These are phyloP conservation scores for Pseudogymnoascus verrucosus DNA, from an alignment of 2,329 filamentous ascomycete species.

Conservation along the genomic window DNA sequence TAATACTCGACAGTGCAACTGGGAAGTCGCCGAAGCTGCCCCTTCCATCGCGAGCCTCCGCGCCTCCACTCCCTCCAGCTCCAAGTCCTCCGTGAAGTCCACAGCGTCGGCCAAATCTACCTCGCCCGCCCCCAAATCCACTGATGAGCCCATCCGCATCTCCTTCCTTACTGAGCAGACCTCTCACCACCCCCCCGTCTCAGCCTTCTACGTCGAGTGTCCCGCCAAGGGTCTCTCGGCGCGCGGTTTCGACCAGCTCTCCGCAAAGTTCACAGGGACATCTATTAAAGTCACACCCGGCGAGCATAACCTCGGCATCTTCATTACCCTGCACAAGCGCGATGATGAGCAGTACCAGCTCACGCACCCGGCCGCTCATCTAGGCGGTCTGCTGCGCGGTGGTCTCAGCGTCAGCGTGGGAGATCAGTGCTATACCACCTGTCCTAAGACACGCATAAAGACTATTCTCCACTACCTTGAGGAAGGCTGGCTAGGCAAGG, in stretches of 20 bases:
- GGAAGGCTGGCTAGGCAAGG: conserved; percentile 86
- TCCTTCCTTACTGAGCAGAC: conserved; percentile 97
- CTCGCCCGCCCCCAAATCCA: conserved; percentile 30
- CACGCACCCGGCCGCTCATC: conserved; percentile 86
- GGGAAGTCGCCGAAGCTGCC: conserved; percentile 78
- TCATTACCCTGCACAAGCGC: conserved; percentile 73
- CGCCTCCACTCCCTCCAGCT: conserved; percentile 17
- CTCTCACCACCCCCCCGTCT: conserved; percentile 94
- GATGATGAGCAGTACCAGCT: conserved; percentile 89
- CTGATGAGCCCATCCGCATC: conserved; percentile 56
- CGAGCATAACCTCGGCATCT: conserved; percentile 91
- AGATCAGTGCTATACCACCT: conserved; percentile 81
- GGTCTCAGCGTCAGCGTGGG: conserved; percentile 85
- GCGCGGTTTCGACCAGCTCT: conserved; percentile 89
- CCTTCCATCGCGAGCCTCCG: conserved; percentile 45
- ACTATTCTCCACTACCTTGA: conserved; percentile 88
- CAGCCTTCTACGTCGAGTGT: conserved; percentile 89
- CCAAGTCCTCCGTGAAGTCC: conserved; percentile 27
- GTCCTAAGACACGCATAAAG: conserved; percentile 84
- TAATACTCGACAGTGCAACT: conserved; percentile 63
- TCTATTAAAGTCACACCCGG: conserved; percentile 86
- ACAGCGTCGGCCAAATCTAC: conserved; percentile 22
- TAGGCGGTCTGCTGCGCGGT: conserved; percentile 80
- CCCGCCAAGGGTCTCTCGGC: conserved; percentile 84
- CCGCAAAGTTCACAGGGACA: conserved; percentile 95